Base-by-base conservation (phyloP, 805 yeast species). In the Cyberlindnera mississippiensis region DNA sequence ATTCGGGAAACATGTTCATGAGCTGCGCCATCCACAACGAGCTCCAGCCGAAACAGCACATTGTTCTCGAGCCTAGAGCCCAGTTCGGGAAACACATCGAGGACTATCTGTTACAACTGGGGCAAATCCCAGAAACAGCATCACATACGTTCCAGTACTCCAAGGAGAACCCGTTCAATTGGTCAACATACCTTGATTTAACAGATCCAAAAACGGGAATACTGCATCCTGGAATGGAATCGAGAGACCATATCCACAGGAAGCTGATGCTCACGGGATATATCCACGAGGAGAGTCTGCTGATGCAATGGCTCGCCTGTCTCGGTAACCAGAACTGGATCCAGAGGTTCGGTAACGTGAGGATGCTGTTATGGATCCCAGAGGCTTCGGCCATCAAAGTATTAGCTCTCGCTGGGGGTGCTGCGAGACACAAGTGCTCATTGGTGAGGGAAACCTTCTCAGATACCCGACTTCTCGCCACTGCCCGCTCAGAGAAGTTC, bases 231-330 rank as follows among this genome's bases (percentile, higher is more conserved):
- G 60, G 50, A 10, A 48, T 41, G 4, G 62, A 65, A 45, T 35
- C 61, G 4, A 55, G 73, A 32, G 66, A 64, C 48, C 59, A 64
- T 14, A 58, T 80, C 15, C 78, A 83, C 59, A 66, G 74, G 41
- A 72, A 72, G 41, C 67, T 85, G 19, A 61, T 85, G 27, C 67
- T 79, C 26, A 64, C 79, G 6, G 90, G 80, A 2, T 78, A 81
- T 54, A 64, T 83, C 22, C 56, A 66, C 8, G 85, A 84, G 11
- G 93, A 83, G 57, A 78, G 82, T 38, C 70, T 86, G 14, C 60
- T 84, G 19, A 79, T 84, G 42, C 96, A 87, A 62, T 84, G 88
- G 79, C 60, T 84, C 26, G 74, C 73, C 45, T 84, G 95, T 61
- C 66, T 81, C 22, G 80, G 75, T 0, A 72, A 81, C 56, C 68